Base-by-base conservation (phyloP, 2,329 filamentous ascomycete species). In the Nemania sp. region DNA sequence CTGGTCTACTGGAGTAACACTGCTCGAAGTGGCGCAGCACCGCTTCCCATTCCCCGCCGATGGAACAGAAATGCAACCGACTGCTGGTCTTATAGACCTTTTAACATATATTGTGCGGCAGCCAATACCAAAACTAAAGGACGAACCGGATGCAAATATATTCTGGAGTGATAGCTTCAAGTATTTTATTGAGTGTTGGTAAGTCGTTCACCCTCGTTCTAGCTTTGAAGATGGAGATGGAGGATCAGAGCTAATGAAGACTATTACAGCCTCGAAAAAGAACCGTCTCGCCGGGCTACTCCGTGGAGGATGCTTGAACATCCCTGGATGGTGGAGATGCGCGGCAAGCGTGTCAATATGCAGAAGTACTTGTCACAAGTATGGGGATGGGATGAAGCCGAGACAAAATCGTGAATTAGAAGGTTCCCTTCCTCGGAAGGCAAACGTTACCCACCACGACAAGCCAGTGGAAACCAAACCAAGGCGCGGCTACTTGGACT, bases 171-270 rank as follows among this genome's bases (percentile, higher is more conserved):
- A 97, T 74, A 97, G 93, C 77, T 98, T 99, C 82, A 99, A 99
- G 80, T 98, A 98, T 80, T 99, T 99, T 76, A 98, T 99, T 75
- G 94, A 98, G 82, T 98, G 94, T 88, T 98, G 96, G 95, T 98
- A 88, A 79, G 93, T 59, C 41, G 41, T 38, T 2, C 1, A 6
- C 6, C 20, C 3, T 29, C 47, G n/a, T 27, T 49, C 24, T 10
- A 0, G 3, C 7, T n/a, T 20, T 13, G 24, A 56, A 13, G 6
- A 1, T 15, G 47, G 22, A 78, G 4, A 6, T 22, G 2, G 22
- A 51, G 22, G n/a, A 35, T 5, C 13, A 51, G 43, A 32, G 35
- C 58, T 71, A 57, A 74, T 63, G 15, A 26, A 61, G 62, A 67
- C 6, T 45, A 60, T 35, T 8, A 56, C 71, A 98, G 96, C 83